phyloP scores from a whole-genome alignment of 1,284 basidiomycete species.

The Mrakiaceae sp. region DNA sequence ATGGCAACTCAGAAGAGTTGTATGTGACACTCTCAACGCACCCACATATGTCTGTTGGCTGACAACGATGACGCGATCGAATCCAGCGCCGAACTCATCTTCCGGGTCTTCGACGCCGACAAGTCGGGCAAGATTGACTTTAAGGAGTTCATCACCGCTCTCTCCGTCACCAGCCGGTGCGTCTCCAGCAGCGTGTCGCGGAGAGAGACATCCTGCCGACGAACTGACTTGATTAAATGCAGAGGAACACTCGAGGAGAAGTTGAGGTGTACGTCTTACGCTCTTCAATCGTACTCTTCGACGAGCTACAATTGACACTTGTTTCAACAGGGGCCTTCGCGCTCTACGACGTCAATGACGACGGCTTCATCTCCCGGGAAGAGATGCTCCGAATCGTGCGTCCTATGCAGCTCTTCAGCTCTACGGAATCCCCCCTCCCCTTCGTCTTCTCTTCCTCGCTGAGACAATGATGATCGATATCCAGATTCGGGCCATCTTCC shows the following conservation, averaged over 20 bases:
- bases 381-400: slow-evolving; percentile 94
- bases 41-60: too few relatives aligned
- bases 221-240: background rate
- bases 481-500: too few relatives aligned
- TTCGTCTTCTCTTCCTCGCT: too few relatives aligned
- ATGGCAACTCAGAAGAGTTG: slow-evolving; percentile 92
- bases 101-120: slow-evolving; percentile 76
- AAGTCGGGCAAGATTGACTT: slow-evolving; percentile 94
- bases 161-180: slow-evolving; percentile 67
- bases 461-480: too few relatives aligned
- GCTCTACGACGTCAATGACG: slow-evolving; percentile 96
- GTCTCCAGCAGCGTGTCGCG: too few relatives aligned
- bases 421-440: too few relatives aligned
- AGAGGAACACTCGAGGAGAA: slow-evolving; percentile 94
- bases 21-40: too few relatives aligned
- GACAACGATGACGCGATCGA: too few relatives aligned
- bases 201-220: too few relatives aligned
- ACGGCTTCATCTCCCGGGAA: slow-evolving; percentile 91
- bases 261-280: slow-evolving; percentile 67
- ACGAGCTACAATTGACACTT: too few relatives aligned
- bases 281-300: too few relatives aligned
- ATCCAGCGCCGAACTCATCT: slow-evolving; percentile 76
- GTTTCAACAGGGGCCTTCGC: slow-evolving; percentile 84
- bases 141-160: slow-evolving; percentile 97
- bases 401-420: too few relatives aligned